These are phyloP conservation scores for Tieghemiomyces parasiticus DNA, from an alignment of 192 early-diverging fungal genomes.

Conservation along the genomic window DNA sequence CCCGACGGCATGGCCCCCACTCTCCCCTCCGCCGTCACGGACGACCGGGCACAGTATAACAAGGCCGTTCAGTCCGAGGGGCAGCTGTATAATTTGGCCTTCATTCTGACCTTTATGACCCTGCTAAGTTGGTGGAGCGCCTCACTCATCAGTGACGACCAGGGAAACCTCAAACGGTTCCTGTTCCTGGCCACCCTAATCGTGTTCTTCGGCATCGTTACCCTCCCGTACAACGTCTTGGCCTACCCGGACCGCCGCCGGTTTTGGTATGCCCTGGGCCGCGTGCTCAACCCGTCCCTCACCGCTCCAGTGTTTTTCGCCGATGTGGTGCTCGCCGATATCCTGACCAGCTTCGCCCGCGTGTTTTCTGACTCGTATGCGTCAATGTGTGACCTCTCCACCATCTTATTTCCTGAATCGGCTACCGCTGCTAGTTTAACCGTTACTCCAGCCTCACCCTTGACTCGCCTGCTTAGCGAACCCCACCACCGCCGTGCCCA, in stretches of 20 bases:
- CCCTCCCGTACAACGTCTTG: constrained; percentile 20
- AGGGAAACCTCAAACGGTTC: neutral
- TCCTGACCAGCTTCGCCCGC: constrained; percentile 83
- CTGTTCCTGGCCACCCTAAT: constrained; percentile 18
- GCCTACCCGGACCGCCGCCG: constrained; percentile 22
- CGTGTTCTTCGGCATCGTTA: constrained; percentile 10
- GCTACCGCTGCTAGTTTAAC: no score
- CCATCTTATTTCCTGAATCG: constrained; percentile 21
- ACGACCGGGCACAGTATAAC: neutral
- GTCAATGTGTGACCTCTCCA: constrained; percentile 32
- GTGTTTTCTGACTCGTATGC: constrained; percentile 72
- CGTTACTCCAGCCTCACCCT: no score
- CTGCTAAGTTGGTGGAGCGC: neutral
- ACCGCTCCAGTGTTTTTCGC: constrained; percentile 37
- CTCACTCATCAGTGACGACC: neutral
- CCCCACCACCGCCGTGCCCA: no score
- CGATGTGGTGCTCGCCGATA: constrained; percentile 88
- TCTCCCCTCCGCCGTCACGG: neutral
- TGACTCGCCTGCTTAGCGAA: no score
- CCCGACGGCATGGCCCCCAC: neutral
- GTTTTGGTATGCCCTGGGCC: constrained; percentile 19
- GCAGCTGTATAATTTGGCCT: neutral
- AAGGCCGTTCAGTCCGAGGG: neutral
- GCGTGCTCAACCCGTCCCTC: constrained; percentile 24
- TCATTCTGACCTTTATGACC: neutral